Conservation (phyloP, 352 stramenopile genomes). For the Globisporangium takayamanum region DNA sequence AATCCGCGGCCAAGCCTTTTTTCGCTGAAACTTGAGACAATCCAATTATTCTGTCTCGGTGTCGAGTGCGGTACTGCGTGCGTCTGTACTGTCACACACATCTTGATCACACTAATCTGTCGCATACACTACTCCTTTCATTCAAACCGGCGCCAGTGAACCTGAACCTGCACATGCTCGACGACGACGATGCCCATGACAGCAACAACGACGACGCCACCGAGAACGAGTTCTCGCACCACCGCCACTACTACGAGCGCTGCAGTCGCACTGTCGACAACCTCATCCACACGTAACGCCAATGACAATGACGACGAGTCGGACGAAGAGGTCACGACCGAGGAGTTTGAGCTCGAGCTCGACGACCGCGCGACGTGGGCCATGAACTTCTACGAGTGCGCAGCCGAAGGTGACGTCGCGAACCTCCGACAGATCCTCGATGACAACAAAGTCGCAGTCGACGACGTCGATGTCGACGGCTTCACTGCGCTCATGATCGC, state of each 20-base stretch:
- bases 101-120: too few species aligned
- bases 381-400: conserved; percentile 68
- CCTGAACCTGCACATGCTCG: too few species aligned
- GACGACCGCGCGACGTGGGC: conserved; percentile 45
- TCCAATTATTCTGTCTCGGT: too few species aligned
- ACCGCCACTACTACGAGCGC: neutral
- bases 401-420: conserved; percentile 59
- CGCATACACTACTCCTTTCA: too few species aligned
- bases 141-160: too few species aligned
- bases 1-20: too few species aligned
- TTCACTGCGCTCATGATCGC: conserved; percentile 85
- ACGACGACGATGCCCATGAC: too few species aligned
- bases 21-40: too few species aligned
- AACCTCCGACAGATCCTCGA: conserved; percentile 60
- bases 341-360: conserved; percentile 64
- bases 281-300: neutral
- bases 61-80: too few species aligned
- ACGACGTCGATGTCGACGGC: conserved; percentile 77
- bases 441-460: conserved; percentile 40
- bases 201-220: too few species aligned
- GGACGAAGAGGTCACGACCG: conserved; percentile 49
- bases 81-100: too few species aligned
- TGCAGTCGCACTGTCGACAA: neutral
- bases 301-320: conserved; percentile 13
- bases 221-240: neutral